Base-by-base conservation (phyloP, 352 stramenopile species). In the Saprolegnia diclina region DNA sequence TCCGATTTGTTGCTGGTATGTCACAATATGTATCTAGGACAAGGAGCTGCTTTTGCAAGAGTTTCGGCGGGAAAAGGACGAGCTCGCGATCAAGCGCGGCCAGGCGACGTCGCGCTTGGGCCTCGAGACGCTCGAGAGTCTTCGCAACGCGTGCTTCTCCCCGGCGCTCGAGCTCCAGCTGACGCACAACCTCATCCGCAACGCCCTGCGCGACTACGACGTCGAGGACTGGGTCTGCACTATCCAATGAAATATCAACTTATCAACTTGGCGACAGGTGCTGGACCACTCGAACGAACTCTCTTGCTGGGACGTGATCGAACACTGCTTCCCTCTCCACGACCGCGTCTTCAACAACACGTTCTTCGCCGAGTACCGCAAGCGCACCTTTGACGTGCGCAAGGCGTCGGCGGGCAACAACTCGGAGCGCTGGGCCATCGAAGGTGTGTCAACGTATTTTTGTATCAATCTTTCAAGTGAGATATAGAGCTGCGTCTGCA, bases 181-280 rank as follows among this genome's bases (percentile, higher is more conserved):
- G 18, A 95, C 87, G 38, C 87, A 95, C 75, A 95, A 95, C 59
- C 92, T 95, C 56, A 95, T 95, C 52, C 77, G 91, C 71, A 95
- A 95, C 63, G 87, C 87, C 0, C 87, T 93, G 32, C 82, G 81
- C 40, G 87, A 95, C 71, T 95, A 91, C 48, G 87, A 95, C 65
- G 93, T 91, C 69, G 87, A 95, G 54, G 87, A 95, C 62, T 92
- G 87, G 87, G 81, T 69, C 64, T 11, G 32, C 29, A 35, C 29
- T 66, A 37, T 66, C 4, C 22, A 5, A 40, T 16, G 7, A 42
- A 24, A 48, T 48, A 14, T 16, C 21, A 10, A 11, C 24, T 1
- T 29, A 16, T 55, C 26, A 18, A 42, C 7, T 13, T 22, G 37
- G 7, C 11, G 5, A 19, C 61, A 67, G 62, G 62, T 92, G 19